A percentile compares a stretch with the other conserved stretches of the same genome.
These are phyloP conservation scores for Blastomyces percursus DNA, from an alignment of 2,329 filamentous ascomycete species.

Conservation along the genomic window DNA sequence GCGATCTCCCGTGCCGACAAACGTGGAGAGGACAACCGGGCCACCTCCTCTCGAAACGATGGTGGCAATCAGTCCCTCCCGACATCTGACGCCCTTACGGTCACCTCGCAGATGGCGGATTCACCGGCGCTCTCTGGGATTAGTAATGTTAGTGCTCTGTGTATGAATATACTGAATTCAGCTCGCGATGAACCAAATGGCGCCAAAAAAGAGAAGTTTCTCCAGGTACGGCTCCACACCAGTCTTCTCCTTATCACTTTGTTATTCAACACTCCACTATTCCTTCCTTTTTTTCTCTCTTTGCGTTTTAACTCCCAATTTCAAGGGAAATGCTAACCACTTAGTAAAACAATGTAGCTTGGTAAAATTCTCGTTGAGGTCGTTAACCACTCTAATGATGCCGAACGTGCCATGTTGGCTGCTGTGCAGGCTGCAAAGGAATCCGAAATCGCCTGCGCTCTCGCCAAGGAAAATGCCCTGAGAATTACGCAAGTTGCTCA, in stretches of 20 bases:
- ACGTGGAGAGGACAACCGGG: background rate
- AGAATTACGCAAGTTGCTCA: slow-evolving; percentile 12
- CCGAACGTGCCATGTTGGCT: slow-evolving; percentile 16
- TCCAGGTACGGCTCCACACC: slow-evolving; percentile 11
- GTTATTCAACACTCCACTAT: too few species aligned
- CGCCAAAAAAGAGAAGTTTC: slow-evolving; percentile 14
- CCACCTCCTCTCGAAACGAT: background rate
- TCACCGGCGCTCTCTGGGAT: slow-evolving; percentile 12
- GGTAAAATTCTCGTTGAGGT: slow-evolving; percentile 16
- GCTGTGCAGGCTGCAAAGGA: slow-evolving; percentile 17
- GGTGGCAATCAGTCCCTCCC: background rate
- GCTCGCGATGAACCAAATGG: slow-evolving; percentile 12
- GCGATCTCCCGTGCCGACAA: background rate
- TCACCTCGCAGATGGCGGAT: slow-evolving; percentile 1
- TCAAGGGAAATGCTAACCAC: background rate
- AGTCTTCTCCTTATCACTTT: background rate
- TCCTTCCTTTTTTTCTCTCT: background rate
- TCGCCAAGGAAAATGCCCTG: slow-evolving; percentile 16
- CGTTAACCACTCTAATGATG: slow-evolving; percentile 17
- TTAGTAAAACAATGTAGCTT: slow-evolving; percentile 6
- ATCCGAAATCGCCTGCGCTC: slow-evolving; percentile 15
- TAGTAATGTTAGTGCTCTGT: slow-evolving; percentile 11
- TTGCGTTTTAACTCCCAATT: background rate
- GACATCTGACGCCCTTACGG: background rate
- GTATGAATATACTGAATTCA: slow-evolving; percentile 14